Conservation (phyloP, 2,329 filamentous ascomycete species). For the Claviceps sorghi region DNA sequence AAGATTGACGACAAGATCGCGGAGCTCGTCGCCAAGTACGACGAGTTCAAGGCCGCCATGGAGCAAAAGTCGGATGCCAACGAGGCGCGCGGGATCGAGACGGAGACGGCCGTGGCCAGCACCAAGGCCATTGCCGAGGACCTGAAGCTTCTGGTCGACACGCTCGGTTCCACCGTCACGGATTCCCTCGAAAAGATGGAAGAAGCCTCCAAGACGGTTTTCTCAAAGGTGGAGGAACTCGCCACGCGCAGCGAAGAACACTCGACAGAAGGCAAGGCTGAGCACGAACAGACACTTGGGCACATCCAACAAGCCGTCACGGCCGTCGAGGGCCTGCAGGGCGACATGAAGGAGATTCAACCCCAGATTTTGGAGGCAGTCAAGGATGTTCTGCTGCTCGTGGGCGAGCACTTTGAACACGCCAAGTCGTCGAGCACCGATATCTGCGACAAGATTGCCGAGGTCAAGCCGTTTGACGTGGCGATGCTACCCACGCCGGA, state of each 20-base stretch:
- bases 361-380: constrained; percentile 79
- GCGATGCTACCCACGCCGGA: constrained; percentile 42
- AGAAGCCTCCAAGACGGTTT: constrained; percentile 75
- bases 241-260: constrained; percentile 61
- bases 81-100: constrained; percentile 57
- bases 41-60: constrained; percentile 62
- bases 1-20: constrained; percentile 54
- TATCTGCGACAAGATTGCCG: constrained; percentile 45
- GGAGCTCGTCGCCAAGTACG: constrained; percentile 74
- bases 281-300: constrained; percentile 71
- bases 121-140: constrained; percentile 78
- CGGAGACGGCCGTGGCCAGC: constrained; percentile 57
- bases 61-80: constrained; percentile 60
- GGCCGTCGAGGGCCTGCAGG: constrained; percentile 62
- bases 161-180: constrained; percentile 64
- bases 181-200: constrained; percentile 78
- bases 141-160: constrained; percentile 72
- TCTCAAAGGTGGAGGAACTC: constrained; percentile 67
- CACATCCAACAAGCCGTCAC: constrained; percentile 62
- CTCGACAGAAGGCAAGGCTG: constrained; percentile 56
- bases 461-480: constrained; percentile 46
- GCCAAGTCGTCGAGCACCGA: constrained; percentile 50
- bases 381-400: constrained; percentile 68
- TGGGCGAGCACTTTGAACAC: constrained; percentile 79
- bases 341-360: constrained; percentile 66